A percentile compares a stretch with the other conserved stretches of the same genome.
phyloP scores from a whole-genome alignment of 2,329 filamentous ascomycete species.

The Juglanconis juglandina region DNA sequence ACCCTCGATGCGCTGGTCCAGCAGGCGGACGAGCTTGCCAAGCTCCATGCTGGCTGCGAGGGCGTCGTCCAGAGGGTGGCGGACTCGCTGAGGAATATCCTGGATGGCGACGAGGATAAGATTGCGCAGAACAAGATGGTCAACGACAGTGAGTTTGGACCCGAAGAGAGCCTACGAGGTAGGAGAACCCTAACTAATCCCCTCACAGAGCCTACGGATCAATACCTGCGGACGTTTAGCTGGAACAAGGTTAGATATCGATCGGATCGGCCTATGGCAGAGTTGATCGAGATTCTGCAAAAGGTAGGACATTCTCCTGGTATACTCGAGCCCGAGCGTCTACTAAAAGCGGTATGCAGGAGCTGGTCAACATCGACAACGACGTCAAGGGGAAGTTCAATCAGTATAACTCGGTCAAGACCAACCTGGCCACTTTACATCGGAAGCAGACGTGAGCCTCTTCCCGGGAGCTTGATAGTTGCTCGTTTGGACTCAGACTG shows the following conservation, averaged over 20 bases:
- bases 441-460: conserved; percentile 75
- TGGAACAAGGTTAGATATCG: conserved; percentile 99
- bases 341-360: conserved; percentile 45
- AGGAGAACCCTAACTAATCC: conserved; percentile 9
- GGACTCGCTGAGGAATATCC: conserved; percentile 76
- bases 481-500: background rate
- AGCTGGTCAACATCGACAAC: conserved; percentile 87
- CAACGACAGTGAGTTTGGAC: conserved; percentile 71
- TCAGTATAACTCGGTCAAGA: conserved; percentile 90
- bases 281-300: conserved; percentile 82
- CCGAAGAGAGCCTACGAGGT: background rate
- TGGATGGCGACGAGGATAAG: conserved; percentile 81
- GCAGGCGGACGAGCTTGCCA: conserved; percentile 90
- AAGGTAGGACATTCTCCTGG: conserved; percentile 55
- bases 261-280: conserved; percentile 82
- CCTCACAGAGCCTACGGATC: conserved; percentile 80
- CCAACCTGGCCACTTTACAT: conserved; percentile 75
- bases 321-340: background rate
- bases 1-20: conserved; percentile 92
- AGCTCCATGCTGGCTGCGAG: conserved; percentile 78
- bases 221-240: conserved; percentile 81
- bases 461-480: background rate
- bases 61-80: conserved; percentile 82
- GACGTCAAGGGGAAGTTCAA: conserved; percentile 92
- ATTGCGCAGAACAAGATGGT: conserved; percentile 85